Base-by-base conservation (phyloP, 176 grass and related monocot genomes). In the Raddia guianensis region DNA sequence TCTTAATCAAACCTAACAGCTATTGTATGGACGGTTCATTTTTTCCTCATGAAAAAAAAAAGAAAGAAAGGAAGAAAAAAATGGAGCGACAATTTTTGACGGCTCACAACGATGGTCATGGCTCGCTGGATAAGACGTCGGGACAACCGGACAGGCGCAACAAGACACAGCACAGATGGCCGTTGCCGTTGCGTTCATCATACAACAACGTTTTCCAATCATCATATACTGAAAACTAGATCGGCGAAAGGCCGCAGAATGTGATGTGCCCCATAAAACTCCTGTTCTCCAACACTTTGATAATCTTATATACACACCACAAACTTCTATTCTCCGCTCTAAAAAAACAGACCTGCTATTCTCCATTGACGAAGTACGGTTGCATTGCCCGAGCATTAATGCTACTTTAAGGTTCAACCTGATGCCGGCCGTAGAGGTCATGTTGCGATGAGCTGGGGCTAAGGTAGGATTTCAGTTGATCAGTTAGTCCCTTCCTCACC, bases 1-100 rank as follows among this genome's bases (percentile, higher is more conserved):
- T 27, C 27, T 27, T 27, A 27, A 27, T 27, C 27, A 27, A 27
- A 27, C 27, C 27, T 27, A 27, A 27, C 27, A 27, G 27, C 47
- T 21, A 50, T 68, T 40, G 27, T 12, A 43, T 63, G 69, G 34
- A 74, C 70, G 48, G n/a, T 20, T 12, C 21, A 73, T 82, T 65
- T 14, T 7, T 40, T 5, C 37, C 5, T 12, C 6, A 44, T 13
- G 8, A 54, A 27, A 74, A 43, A 74, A 43, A 12, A 4, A 53
- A 83, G 64, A 3, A 35, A 9, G 2, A 77, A 63, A 49, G 3
- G 0, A 68, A 19, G 7, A 40, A 12, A 7, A 14, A 6, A 35
- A 5, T 48, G 8, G 16, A 33, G 13, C 0, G 74, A 77, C 49
- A 77, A 60, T 60, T 60, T 60, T 40, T 6, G 60, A 64, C 27